Base-by-base conservation (phyloP, 352 stramenopile genomes). In the Poterioochromonas sp. region DNA sequence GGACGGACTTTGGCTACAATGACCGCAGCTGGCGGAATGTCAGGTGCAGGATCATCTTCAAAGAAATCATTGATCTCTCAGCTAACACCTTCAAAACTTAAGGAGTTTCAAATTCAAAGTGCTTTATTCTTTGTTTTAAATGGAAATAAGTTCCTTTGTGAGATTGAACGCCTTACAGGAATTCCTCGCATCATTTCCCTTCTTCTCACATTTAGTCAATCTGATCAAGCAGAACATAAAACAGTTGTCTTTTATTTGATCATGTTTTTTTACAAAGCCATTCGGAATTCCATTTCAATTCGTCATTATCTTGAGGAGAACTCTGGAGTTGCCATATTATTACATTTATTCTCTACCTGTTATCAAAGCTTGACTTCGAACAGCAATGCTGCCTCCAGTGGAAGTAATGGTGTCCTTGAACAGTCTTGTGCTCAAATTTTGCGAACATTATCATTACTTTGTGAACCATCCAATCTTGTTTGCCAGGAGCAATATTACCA, bases 71-170 rank as follows among this genome's bases (percentile, higher is more conserved):
- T 58, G 15, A 58, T 58, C 26, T 15, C 15, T 26, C 26, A 15
- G 15, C 26, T 58, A 26, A 58, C 47, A 26, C 47, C 47, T 26
- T 35, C 58, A 5, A 51, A 74, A 54, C 5, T 54, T 8, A 3
- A n/a, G 12, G 65, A 74, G 29, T 58, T 74, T 34, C 65, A 74
- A 54, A 12, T 74, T 34, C 65, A 37, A 12, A 37, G 34, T 18
- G 29, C 29, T 29, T 34, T 35, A 18, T 58, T 74, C 53, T n/a
- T 74, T n/a, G 18, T 54, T 35, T 12, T 34, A 29, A 51, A 74
- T 54, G 65, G 34, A 22, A 34, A 3, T 8, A 51, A 54, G 29
- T 29, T 74, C 5, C 32, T 74, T 22, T 34, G 40, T 12, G 65
- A 51, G 29, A 54, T 74, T 54, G 41, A 58, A 54, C 40, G 39